phyloP scores from a whole-genome alignment of 345 rosid species.

The Gossypium australe region DNA sequence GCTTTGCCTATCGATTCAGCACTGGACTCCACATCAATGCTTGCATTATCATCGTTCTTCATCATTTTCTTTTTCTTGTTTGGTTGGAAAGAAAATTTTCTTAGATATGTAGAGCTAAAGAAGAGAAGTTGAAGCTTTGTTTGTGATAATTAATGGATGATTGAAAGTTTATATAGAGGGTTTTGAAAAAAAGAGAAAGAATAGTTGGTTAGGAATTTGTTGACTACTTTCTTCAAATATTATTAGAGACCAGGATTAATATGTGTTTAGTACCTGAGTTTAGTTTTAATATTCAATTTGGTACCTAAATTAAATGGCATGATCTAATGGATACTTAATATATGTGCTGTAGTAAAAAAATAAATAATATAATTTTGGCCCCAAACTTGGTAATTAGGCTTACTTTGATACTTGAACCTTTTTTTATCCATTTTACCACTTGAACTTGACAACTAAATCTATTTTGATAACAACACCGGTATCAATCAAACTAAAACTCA shows the following conservation, averaged over 20 bases:
- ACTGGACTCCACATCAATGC: slow-evolving; percentile 41
- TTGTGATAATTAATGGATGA: neutral
- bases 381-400: no score
- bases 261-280: no score
- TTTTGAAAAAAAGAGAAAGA: neutral
- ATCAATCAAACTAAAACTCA: no score
- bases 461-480: no score
- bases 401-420: no score
- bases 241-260: neutral
- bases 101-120: neutral
- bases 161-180: neutral
- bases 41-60: slow-evolving; percentile 18
- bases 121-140: neutral
- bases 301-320: no score
- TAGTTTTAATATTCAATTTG: no score
- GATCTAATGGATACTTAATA: no score
- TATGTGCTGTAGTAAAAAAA: no score
- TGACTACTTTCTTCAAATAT: slow-evolving; percentile 11
- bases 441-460: no score
- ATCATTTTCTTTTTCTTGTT: slow-evolving; percentile 21
- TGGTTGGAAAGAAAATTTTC: neutral
- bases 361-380: no score
- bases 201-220: slow-evolving; percentile 19
- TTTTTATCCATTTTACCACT: no score
- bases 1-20: slow-evolving; percentile 40